Evolutionary conservation across 2,329 filamentous ascomycete species (phyloP).

Genomic region (Sporothrix brasiliensis): DNA sequence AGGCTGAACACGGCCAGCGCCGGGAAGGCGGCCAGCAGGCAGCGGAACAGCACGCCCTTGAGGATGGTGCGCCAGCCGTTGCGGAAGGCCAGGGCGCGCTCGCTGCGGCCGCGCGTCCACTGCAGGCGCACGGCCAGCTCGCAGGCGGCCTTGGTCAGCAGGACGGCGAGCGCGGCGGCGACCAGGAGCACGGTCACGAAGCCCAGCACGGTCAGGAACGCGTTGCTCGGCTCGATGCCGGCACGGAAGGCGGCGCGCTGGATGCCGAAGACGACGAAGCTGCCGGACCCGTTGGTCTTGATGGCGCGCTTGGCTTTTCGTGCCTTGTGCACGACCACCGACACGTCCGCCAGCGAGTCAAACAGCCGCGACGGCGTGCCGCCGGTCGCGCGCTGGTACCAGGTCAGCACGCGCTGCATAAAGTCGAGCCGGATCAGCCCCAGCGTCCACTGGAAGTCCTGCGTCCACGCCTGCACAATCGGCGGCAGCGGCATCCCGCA

Average conservation of each 20-base stretch:
- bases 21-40: slow-evolving; percentile 80
- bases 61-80: slow-evolving; percentile 83
- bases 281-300: slow-evolving; percentile 47
- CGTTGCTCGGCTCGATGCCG: slow-evolving; percentile 76
- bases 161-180: slow-evolving; percentile 63
- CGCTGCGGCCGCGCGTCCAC: slow-evolving; percentile 66
- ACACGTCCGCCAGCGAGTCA: slow-evolving; percentile 67
- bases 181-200: slow-evolving; percentile 71
- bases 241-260: slow-evolving; percentile 78
- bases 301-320: slow-evolving; percentile 41
- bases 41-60: slow-evolving; percentile 82
- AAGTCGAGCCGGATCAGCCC: slow-evolving; percentile 80
- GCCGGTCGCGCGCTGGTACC: slow-evolving; percentile 85
- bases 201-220: slow-evolving; percentile 80
- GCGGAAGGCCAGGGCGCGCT: slow-evolving; percentile 76
- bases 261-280: slow-evolving; percentile 68
- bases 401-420: slow-evolving; percentile 77
- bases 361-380: slow-evolving; percentile 75
- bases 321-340: slow-evolving; percentile 66
- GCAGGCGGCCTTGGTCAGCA: slow-evolving; percentile 64
- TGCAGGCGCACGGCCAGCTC: slow-evolving; percentile 70
- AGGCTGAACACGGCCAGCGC: slow-evolving; percentile 82
- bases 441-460: slow-evolving; percentile 93
- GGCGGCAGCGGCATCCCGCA: slow-evolving; percentile 74
- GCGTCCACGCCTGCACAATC: slow-evolving; percentile 82